Conservation (phyloP, 306 rosid genomes). For the Dryas alaskensis region DNA sequence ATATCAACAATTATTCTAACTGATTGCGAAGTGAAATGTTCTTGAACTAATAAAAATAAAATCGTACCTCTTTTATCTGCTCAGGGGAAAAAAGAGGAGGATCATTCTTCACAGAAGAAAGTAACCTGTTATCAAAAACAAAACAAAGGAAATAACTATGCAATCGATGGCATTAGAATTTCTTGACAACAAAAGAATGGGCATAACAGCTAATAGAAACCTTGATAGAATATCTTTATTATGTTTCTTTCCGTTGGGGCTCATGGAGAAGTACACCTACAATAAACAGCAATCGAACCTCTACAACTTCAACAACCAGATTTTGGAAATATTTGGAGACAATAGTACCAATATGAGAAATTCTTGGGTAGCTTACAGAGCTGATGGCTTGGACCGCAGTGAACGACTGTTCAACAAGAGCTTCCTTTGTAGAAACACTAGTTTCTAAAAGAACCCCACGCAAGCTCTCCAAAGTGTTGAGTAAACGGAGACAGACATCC, state of each 20-base stretch:
- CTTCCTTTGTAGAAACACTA: conserved; percentile 43
- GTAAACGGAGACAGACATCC: conserved; percentile 54
- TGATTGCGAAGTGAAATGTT: conserved; percentile 10
- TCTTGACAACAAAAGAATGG: conserved; percentile 3
- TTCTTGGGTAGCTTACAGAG: conserved; percentile 54
- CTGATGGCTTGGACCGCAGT: conserved; percentile 45
- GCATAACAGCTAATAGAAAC: conserved; percentile 31
- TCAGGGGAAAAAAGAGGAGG: conserved; percentile 48
- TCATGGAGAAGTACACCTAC: conserved; percentile 69
- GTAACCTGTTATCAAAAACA: conserved; percentile 51
- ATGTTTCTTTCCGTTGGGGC: conserved; percentile 42
- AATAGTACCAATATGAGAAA: not conserved
- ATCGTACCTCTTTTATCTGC: conserved; percentile 66
- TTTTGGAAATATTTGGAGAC: not conserved
- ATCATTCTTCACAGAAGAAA: conserved; percentile 48
- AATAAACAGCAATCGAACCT: conserved; percentile 19
- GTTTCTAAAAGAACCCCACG: conserved; percentile 34
- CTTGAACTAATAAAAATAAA: conserved; percentile 24
- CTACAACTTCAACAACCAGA: conserved; percentile 16
- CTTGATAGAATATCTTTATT: conserved; percentile 47
- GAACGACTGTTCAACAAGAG: conserved; percentile 42
- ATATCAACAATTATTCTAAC: conserved; percentile 21
- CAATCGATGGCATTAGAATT: conserved; percentile 5
- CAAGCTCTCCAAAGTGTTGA: conserved; percentile 42
- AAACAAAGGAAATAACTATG: conserved; percentile 34